Base-by-base conservation (phyloP, 768 basidiomycete species). In the Zangia roseola region DNA sequence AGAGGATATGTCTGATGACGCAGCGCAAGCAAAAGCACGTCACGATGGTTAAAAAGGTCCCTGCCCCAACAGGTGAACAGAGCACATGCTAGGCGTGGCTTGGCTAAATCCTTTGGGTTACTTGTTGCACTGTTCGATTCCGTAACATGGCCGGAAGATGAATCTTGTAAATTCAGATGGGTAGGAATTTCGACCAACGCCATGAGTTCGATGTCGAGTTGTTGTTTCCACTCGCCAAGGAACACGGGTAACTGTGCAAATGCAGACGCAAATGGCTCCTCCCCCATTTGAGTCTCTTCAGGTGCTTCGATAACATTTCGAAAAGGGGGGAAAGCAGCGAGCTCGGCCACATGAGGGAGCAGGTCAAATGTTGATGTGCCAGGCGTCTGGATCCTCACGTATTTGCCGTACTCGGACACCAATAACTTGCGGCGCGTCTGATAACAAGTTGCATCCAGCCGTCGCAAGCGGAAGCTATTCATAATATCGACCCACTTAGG, bases 21-120 rank as follows among this genome's bases (percentile, higher is more conserved):
- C 25, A 12, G 31, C 21, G 12, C 24, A 3, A 17, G 14, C 4
- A 6, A 43, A 9, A 47, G 34, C 17, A 40, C 19, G 26, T 38
- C 41, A 6, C 36, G 36, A 39, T 34, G 12, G 9, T n/a, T 20
- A 19, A 30, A 28, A 41, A 28, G 4, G 21, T n/a, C 20, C 2
- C 8, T 7, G 16, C 7, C 26, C 10, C 1, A 2, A 7, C 10
- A 19, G 7, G 17, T 4, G 50, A 53, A 45, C 39, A 45, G 10
- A 19, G 45, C 45, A 34, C 52, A 53, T 14, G 51, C 52, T 8
- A 54, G n/a, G 4, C 12, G 31, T 20, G 47, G 28, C 23, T 36
- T 47, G 19, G 26, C 34, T 12, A 13, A 17, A 16, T 10, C 28
- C 6, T 19, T 31, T 12, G 10, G 26, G 5, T 34, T 34, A 17